These are phyloP conservation scores for Trypanosoma lewisi DNA, from an alignment of 208 protist genomes.

Conservation along the genomic window DNA sequence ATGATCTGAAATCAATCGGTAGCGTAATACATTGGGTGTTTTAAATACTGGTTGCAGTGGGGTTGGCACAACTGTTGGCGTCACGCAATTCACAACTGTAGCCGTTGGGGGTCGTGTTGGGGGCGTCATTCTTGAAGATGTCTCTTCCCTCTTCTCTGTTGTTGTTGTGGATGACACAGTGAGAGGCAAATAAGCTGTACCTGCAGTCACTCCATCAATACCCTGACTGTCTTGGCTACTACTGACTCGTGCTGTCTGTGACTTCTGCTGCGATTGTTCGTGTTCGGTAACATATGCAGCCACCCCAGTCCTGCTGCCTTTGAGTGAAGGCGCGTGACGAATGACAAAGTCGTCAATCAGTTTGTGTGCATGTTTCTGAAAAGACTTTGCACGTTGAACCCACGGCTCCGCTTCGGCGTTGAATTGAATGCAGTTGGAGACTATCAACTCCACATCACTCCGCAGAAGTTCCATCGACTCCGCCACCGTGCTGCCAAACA, in stretches of 20 bases:
- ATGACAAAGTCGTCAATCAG: slow-evolving; percentile 81
- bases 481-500: slow-evolving; percentile 59
- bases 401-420: slow-evolving; percentile 64
- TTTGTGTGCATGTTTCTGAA: slow-evolving; percentile 72
- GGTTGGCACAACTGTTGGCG: slow-evolving; percentile 37
- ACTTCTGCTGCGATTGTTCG: slow-evolving; percentile 4
- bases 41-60: slow-evolving; percentile 68
- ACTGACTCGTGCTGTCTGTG: background rate
- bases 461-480: slow-evolving; percentile 56
- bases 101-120: background rate
- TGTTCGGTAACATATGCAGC: slow-evolving; percentile 4
- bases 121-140: background rate
- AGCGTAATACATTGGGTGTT: slow-evolving; percentile 52
- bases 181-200: background rate
- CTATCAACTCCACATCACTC: slow-evolving; percentile 80
- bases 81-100: slow-evolving; percentile 19
- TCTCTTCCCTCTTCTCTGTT: background rate
- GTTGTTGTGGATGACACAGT: background rate
- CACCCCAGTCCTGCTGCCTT: slow-evolving; percentile 58
- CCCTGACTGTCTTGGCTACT: slow-evolving; percentile 1
- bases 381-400: slow-evolving; percentile 64
- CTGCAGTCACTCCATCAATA: background rate
- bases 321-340: slow-evolving; percentile 44
- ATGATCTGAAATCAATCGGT: slow-evolving; percentile 58
- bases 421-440: slow-evolving; percentile 81